Base-by-base conservation (phyloP, 306 rosid species). In the Alnus rubra region DNA sequence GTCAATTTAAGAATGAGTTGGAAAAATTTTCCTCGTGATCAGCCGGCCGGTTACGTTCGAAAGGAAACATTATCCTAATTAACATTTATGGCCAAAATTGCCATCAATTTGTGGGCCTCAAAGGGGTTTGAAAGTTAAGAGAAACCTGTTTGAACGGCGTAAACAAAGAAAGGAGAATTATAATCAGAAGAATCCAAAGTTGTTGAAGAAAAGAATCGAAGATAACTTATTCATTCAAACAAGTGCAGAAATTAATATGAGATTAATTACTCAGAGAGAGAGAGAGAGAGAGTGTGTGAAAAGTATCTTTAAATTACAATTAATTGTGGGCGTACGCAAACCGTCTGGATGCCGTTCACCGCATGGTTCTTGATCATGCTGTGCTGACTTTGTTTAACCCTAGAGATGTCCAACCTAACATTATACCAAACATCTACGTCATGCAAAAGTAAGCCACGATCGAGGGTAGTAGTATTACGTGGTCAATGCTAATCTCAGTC, bases 401-500 rank as follows among this genome's bases (percentile, higher is more conserved):
- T 75, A 45, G 73, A 52, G 88, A 89, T 82, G 97, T 89, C 89
- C 74, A 85, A 85, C 92, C 92, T 83, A 92, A 87, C 89, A 88
- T 44, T 16, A 37, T 76, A 78, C 87, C 84, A 75, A 63, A 81
- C 78, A 84, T 84, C 83, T 31, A 80, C 89, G 80, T 85, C 97
- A 81, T 79, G 80, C 83, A 44, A 28, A n/a, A 79, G 83, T 84
- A 84, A 79, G 87, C 94, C 98, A 95, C 96, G 28, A 23, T 23
- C 28, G 93, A 86, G 96, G 91, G 88, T 86, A 71, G 82, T 3
- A 74, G 84, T 69, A 84, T 82, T 86, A 11, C 68, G 42, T 81
- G 85, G 93, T 94, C 97, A 85, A 87, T 82, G 12, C 3, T 78
- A 69, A 87, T 88, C 92, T 83, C 51, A 86, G 98, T 91, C 97